Base-by-base conservation (phyloP, 306 rosid species). In the Acacia acuminata region DNA sequence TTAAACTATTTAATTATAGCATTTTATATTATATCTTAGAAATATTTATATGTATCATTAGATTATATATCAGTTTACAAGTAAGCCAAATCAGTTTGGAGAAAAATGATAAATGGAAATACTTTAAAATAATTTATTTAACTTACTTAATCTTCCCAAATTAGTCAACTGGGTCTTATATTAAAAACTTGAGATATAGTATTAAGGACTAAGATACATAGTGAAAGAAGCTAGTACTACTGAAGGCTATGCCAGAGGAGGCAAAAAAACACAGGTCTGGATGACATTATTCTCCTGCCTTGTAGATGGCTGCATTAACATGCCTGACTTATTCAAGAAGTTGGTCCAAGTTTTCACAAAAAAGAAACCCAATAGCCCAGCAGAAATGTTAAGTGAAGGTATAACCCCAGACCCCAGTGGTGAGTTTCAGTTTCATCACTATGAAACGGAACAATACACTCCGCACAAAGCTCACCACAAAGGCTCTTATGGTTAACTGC, bases 231-330 rank as follows among this genome's bases (percentile, higher is more conserved):
- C 55, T 84, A 87, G 30, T 64, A 64, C 92, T 90, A n/a, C 90
- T 89, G 47, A 87, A 89, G 79, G 92, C 87, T 40, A 89, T 87
- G 84, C 92, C 90, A 32, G 90, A 89, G 55, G 92, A 89, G 20
- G 92, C 92, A 17, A 89, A 17, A 89, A 90, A 75, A 89, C 90
- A 58, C 92, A 89, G 15, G 92, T 89, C 68, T 89, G 92, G 53
- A 89, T 87, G 61, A 89, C 92, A 72, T 89, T 85, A 76, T 89
- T 89, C 84, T 89, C 92, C 60, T 89, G 92, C 76, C 92, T 83
- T 14, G 90, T 89, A 70, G 87, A 87, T 34, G 90, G 90, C 40
- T 85, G 92, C 56, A 5, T 85, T 68, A 89, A 83, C 83, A 82
- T 11, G 45, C 83, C 71, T 50, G 86, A 77, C 69, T 81, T 84